A percentile compares a stretch with the other conserved stretches of the same genome.
phyloP scores from a whole-genome alignment of 2,329 filamentous ascomycete species.

The Sporothrix luriei region DNA sequence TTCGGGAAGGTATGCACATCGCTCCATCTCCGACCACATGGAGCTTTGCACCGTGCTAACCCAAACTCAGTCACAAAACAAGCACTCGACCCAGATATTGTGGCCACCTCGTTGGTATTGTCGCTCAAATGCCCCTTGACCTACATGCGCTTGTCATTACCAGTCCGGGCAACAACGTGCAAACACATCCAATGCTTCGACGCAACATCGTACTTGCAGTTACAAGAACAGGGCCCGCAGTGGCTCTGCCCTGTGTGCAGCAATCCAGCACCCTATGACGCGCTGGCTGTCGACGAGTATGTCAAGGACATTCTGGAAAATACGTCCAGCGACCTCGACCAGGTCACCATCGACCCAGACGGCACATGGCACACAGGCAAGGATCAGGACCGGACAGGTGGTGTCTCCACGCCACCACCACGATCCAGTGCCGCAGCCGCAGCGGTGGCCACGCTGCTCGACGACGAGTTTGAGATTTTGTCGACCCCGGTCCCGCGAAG shows the following conservation, averaged over 20 bases:
- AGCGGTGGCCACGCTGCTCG: neutral
- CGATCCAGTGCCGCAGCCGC: neutral
- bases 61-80: constrained; percentile 68
- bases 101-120: constrained; percentile 83
- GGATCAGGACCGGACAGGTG: constrained; percentile 38
- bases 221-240: constrained; percentile 94
- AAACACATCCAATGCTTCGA: constrained; percentile 95
- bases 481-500: constrained; percentile 6
- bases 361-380: constrained; percentile 66
- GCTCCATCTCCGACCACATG: neutral
- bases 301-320: constrained; percentile 81
- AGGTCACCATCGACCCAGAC: constrained; percentile 86
- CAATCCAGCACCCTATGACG: constrained; percentile 77
- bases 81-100: constrained; percentile 84
- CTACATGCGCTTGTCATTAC: constrained; percentile 76
- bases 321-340: constrained; percentile 71
- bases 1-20: constrained; percentile 72
- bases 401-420: neutral
- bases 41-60: constrained; percentile 33
- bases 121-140: constrained; percentile 92
- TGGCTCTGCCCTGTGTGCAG: constrained; percentile 97
- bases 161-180: constrained; percentile 78
- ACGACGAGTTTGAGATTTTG: constrained; percentile 30
- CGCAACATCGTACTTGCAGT: constrained; percentile 83
- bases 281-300: constrained; percentile 86